Conservation (phyloP, 306 rosid species). For the Cucurbita ficifolia region DNA sequence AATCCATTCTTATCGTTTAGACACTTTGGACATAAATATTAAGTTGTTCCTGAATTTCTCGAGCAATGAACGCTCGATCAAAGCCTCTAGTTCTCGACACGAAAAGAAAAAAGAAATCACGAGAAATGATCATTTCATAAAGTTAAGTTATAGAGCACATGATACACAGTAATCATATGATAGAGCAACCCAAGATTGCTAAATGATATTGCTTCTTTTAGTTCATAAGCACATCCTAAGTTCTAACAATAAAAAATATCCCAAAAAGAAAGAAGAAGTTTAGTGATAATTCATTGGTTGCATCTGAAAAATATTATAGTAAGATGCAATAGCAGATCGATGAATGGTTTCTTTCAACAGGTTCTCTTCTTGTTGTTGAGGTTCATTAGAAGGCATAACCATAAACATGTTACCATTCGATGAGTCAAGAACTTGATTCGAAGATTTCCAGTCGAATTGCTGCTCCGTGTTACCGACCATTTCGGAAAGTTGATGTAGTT, state of each 20-base stretch:
- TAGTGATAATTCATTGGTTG: slow-evolving; percentile 30
- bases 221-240: background rate
- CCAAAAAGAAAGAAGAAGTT: background rate
- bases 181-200: slow-evolving; percentile 25
- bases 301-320: slow-evolving; percentile 37
- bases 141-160: slow-evolving; percentile 7
- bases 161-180: slow-evolving; percentile 13
- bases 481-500: slow-evolving; percentile 25
- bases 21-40: background rate
- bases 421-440: slow-evolving; percentile 30
- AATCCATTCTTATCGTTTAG: too few species aligned
- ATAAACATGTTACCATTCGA: background rate
- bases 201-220: slow-evolving; percentile 8
- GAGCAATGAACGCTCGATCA: background rate
- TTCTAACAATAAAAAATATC: slow-evolving; percentile 1
- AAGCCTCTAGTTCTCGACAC: background rate
- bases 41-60: background rate
- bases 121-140: slow-evolving; percentile 12
- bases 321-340: slow-evolving; percentile 37
- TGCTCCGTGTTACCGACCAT: slow-evolving; percentile 22
- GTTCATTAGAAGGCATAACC: slow-evolving; percentile 36
- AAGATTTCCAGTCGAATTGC: slow-evolving; percentile 32
- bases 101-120: background rate
- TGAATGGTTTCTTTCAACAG: slow-evolving; percentile 25
- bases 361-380: slow-evolving; percentile 38